These are phyloP conservation scores for Colletotrichum melonis DNA, from an alignment of 2,329 filamentous ascomycete species.

Conservation along the genomic window DNA sequence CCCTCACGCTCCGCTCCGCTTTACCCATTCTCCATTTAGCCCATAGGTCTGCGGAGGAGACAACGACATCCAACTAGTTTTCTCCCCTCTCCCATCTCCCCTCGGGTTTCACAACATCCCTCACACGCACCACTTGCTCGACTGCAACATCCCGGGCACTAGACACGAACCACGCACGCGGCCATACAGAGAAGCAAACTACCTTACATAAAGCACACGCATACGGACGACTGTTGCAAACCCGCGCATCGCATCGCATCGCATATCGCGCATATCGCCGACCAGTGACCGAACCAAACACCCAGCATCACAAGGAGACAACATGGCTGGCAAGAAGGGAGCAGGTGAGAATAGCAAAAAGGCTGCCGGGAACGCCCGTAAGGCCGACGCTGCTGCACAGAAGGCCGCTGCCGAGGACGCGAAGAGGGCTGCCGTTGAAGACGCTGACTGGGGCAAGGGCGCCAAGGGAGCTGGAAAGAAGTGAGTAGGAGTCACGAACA, in stretches of 20 bases:
- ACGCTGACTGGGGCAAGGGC: conserved; percentile 85
- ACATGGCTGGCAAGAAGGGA: conserved; percentile 78
- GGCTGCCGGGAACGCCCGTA: conserved; percentile 87
- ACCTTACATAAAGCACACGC: conserved; percentile 6
- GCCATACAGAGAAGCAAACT: neutral
- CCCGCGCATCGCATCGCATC: conserved; percentile 25
- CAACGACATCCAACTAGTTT: conserved; percentile 24
- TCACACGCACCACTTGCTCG: conserved; percentile 11
- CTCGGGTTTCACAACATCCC: conserved; percentile 21
- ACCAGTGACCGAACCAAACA: neutral
- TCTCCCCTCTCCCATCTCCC: conserved; percentile 18
- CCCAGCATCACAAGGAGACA: neutral
- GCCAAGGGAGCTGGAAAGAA: conserved; percentile 88
- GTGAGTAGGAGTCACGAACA: conserved; percentile 61
- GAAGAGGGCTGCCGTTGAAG: conserved; percentile 75
- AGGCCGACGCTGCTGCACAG: conserved; percentile 85
- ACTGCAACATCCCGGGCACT: conserved; percentile 26
- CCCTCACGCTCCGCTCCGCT: conserved; percentile 16
- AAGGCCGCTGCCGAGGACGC: conserved; percentile 80
- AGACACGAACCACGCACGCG: conserved; percentile 24
- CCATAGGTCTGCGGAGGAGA: conserved; percentile 22
- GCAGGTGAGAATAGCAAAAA: conserved; percentile 86
- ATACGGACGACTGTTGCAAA: conserved; percentile 12
- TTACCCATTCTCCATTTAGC: conserved; percentile 16
- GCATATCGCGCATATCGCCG: conserved; percentile 4